phyloP scores from a whole-genome alignment of 208 protist species.

The Trypanosoma melophagium region DNA sequence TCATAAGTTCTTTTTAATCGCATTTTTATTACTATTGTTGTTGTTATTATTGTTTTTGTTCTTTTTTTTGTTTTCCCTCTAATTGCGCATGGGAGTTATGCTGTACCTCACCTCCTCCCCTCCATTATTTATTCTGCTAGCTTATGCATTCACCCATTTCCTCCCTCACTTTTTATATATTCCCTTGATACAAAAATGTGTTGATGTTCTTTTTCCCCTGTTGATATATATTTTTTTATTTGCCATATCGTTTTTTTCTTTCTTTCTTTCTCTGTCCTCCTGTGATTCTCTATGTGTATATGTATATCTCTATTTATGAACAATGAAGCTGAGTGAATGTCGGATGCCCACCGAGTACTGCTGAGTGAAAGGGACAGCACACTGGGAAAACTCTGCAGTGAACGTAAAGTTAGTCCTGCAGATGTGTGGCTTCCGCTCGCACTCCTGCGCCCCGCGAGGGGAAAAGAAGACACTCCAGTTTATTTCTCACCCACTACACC shows the following conservation, averaged over 20 bases:
- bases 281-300: background rate
- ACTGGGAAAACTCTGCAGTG: constrained; percentile 34
- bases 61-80: background rate
- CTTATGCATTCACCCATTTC: too few relatives aligned
- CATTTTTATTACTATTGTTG: constrained; percentile 1
- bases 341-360: constrained; percentile 11
- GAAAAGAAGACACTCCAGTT: constrained; percentile 29
- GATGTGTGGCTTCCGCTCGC: constrained; percentile 67
- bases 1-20: constrained; percentile 1
- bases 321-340: constrained; percentile 20
- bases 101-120: background rate
- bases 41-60: constrained; percentile 2
- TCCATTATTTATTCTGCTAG: background rate
- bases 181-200: background rate
- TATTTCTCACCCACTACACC: constrained; percentile 35
- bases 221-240: constrained; percentile 9
- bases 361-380: constrained; percentile 21
- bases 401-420: constrained; percentile 22
- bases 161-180: background rate
- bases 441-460: constrained; percentile 21
- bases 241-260: constrained; percentile 3
- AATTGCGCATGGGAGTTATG: too few relatives aligned
- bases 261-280: background rate
- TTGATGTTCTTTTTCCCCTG: background rate
- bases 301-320: background rate